Evolutionary conservation across 805 yeast genomes (phyloP).

Genomic region (Candida palmyrensis): DNA sequence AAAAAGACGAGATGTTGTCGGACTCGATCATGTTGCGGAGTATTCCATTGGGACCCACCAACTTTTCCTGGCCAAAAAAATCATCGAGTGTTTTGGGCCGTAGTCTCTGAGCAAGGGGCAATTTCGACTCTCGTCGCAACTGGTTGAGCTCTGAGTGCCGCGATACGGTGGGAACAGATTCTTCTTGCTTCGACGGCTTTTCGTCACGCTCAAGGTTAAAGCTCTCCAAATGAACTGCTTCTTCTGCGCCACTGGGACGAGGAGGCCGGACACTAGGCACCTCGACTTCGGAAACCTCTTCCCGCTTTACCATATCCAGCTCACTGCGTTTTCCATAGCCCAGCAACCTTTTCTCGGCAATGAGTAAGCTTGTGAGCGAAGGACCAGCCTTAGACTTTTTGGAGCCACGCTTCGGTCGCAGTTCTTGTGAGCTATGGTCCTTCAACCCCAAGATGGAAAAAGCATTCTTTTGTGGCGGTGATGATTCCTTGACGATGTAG

Average conservation of each 20-base stretch:
- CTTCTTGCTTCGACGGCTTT: slow-evolving; percentile 1
- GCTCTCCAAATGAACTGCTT: too few relatives aligned
- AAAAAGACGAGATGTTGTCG: slow-evolving; percentile 33
- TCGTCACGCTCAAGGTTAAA: too few relatives aligned
- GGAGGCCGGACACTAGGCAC: too few relatives aligned
- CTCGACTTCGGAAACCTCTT: slow-evolving; percentile 1
- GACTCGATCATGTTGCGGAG: slow-evolving; percentile 29
- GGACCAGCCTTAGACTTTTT: slow-evolving; percentile 14
- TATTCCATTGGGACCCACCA: slow-evolving; percentile 33
- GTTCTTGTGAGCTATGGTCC: slow-evolving; percentile 20
- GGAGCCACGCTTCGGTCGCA: slow-evolving; percentile 10
- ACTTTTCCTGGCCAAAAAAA: slow-evolving; percentile 37
- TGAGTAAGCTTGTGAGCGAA: slow-evolving; percentile 26
- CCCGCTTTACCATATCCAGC: slow-evolving; percentile 6
- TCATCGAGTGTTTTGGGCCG: slow-evolving; percentile 35
- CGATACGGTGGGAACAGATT: slow-evolving; percentile 2
- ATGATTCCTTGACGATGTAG: slow-evolving; percentile 1
- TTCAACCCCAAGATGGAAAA: slow-evolving; percentile 32
- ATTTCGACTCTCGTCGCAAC: slow-evolving; percentile 14
- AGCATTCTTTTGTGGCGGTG: slow-evolving; percentile 13
- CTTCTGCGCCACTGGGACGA: too few relatives aligned
- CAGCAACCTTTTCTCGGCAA: slow-evolving; percentile 25
- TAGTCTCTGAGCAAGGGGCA: slow-evolving; percentile 38
- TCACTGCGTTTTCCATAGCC: neutral
- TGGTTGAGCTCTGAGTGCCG: too few relatives aligned